phyloP scores from a whole-genome alignment of 148 eudicot genomes.

The Vaccinium darrowii region DNA sequence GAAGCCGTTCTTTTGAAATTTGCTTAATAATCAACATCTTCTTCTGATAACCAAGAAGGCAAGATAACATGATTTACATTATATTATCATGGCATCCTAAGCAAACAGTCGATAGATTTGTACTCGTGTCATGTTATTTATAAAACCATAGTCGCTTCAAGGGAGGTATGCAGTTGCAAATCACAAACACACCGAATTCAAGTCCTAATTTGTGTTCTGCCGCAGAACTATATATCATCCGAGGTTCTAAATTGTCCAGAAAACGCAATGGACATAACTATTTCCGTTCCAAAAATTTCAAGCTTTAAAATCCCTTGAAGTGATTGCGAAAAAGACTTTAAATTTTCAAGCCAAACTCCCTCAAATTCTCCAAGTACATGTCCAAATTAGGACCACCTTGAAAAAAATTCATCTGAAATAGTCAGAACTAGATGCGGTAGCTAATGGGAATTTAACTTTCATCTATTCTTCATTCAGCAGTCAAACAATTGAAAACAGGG shows the following conservation, averaged over 20 bases:
- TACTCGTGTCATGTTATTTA: neutral
- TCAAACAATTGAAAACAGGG: too few species aligned
- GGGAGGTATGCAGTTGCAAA: neutral
- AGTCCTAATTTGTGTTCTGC: neutral
- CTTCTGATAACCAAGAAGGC: slow-evolving; percentile 37
- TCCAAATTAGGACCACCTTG: too few species aligned
- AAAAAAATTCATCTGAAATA: too few species aligned
- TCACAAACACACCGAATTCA: neutral
- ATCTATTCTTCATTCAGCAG: too few species aligned
- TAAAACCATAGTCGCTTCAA: neutral
- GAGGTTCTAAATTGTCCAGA: neutral
- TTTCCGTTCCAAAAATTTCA: neutral
- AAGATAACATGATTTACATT: slow-evolving; percentile 2
- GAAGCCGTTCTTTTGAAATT: slow-evolving; percentile 36
- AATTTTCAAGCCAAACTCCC: too few species aligned
- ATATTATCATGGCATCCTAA: neutral
- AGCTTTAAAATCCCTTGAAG: neutral
- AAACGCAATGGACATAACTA: neutral
- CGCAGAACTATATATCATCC: neutral
- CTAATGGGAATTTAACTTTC: too few species aligned
- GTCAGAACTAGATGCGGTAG: too few species aligned
- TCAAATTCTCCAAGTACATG: too few species aligned
- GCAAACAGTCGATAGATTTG: neutral
- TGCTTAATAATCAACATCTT: slow-evolving; percentile 37
- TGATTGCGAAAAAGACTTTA: neutral